Evolutionary conservation across 2,329 filamentous ascomycete species (phyloP).

Genomic region (Didymella pomorum): DNA sequence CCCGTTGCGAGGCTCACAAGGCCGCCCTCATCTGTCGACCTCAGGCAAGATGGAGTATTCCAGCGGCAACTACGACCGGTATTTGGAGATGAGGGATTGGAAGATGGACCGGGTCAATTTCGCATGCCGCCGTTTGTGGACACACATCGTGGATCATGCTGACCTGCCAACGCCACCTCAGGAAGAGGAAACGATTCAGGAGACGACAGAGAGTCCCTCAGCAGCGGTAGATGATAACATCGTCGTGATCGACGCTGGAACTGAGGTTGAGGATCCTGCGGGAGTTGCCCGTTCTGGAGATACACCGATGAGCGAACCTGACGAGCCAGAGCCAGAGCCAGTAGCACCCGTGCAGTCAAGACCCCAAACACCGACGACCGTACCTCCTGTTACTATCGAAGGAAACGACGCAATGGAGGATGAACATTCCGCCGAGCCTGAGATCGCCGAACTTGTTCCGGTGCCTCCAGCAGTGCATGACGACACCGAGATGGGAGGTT

Average conservation of each 20-base stretch:
- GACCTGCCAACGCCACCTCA: slow-evolving; percentile 43
- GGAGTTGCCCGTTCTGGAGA: slow-evolving; percentile 38
- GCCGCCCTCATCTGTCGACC: slow-evolving; percentile 40
- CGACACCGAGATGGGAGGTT: slow-evolving; percentile 51
- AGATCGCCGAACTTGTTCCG: slow-evolving; percentile 1
- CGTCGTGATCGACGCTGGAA: not conserved
- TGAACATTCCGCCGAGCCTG: slow-evolving; percentile 16
- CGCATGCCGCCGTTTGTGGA: slow-evolving; percentile 44
- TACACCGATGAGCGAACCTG: slow-evolving; percentile 51
- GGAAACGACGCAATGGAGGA: slow-evolving; percentile 37
- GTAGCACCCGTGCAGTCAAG: slow-evolving; percentile 12
- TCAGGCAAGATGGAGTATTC: slow-evolving; percentile 47
- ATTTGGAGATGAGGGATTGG: slow-evolving; percentile 38
- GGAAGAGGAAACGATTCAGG: slow-evolving; percentile 18
- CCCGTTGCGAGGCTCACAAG: slow-evolving; percentile 38
- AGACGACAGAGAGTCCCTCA: slow-evolving; percentile 7
- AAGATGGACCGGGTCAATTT: slow-evolving; percentile 32
- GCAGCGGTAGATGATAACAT: not conserved
- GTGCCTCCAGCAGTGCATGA: slow-evolving; percentile 32
- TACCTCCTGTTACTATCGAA: slow-evolving; percentile 9
- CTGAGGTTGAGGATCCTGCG: slow-evolving; percentile 4
- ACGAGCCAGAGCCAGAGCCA: slow-evolving; percentile 37
- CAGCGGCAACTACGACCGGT: slow-evolving; percentile 40
- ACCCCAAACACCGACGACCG: slow-evolving; percentile 12
- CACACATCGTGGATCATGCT: slow-evolving; percentile 43